Base-by-base conservation (phyloP, 1,284 basidiomycete genomes). In the Irpex rosettiformis region DNA sequence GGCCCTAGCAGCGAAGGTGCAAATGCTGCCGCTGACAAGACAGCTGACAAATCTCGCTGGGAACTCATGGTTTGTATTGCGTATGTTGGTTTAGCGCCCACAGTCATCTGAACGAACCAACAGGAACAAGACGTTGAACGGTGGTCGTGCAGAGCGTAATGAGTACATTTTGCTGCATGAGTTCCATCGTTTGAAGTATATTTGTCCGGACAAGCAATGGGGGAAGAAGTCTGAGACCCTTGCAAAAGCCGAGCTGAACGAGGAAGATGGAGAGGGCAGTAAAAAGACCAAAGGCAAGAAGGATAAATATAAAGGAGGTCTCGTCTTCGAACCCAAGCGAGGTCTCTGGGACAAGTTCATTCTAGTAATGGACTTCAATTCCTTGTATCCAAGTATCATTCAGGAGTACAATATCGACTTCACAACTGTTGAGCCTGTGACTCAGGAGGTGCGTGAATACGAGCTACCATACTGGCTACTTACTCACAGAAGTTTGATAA, bases 351-450 rank as follows among this genome's bases (percentile, higher is more conserved):
- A 99, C 78, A 96, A 90, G 67, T 97, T 85, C 71, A 93, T 99
- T 72, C 82, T 99, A 27, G 96, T 99, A 72, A 99, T 99, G 97
- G 97, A 99, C 76, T 99, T 99, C 86, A 99, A 99, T 77, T 98
- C 95, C 66, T 82, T 99, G 61, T 99, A 99, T 72, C 97, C 97
- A 7, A 96, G 93, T 73, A 99, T 99, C 77, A 99, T 99, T 59
- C 97, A 99, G 69, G 97, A 99, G 78, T 99, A 93, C 75, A 99
- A 99, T 71, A 98, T 99, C 67, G 96, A 99, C 74, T 99, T 99
- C 69, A 99, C 97, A 6, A 99, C 97, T 0, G 88, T 99, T 25
- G 91, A 94, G 49, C 83, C 85, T 42, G 74, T 80, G 7, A 84
- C 86, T 28, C 75, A 85, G 57, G 85, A 89, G 70, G 89, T 89